Base-by-base conservation (phyloP, 495 filamentous ascomycete genomes). In the Bacidia rubella region DNA sequence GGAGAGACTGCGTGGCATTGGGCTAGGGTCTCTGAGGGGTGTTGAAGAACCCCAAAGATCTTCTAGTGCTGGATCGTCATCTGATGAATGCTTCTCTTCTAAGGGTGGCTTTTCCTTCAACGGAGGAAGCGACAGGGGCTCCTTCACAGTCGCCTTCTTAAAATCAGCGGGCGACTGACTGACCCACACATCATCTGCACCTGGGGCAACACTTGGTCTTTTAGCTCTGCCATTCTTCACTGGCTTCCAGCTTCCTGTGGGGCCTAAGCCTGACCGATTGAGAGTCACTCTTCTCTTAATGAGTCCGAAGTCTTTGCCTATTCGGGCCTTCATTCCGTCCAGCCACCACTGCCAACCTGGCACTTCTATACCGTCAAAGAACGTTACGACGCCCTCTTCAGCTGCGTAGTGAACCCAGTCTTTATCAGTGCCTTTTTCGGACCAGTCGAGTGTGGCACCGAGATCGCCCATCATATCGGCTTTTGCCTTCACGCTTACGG, bases 381-480 rank as follows among this genome's bases (percentile, higher is more conserved):
- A 55, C 3, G 29, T 45, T 11, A 55, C 53, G 9, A 55, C 47
- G 22, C 42, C 44, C 42, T 55, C 21, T 15, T 23, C 32, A 9
- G 2, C 44, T 5, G 20, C 23, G 21, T 55, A 51, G 44, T 55
- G 53, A n/a, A 24, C 23, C 53, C 53, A 55, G 32, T 55, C 53
- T 29, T 55, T 55, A 25, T 55, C 53, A 24, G 32, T 23, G 7
- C 46, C 24, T 24, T 51, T 55, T 27, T 55, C 53, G 17, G 29
- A 39, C 53, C 53, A 55, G 15, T 55, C 53, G 12, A 55, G 10
- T 11, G 49, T 45, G 1, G 44, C 47, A 22, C 46, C 53, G 20
- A 55, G 35, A 15, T 55, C 53, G 2, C 53, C 53, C 46, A 55
- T 50, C 53, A 55, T 55, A 23, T 55, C 46, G 15, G 53, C 53